Conservation (phyloP, 768 basidiomycete genomes). For the Crepidotus variabilis region DNA sequence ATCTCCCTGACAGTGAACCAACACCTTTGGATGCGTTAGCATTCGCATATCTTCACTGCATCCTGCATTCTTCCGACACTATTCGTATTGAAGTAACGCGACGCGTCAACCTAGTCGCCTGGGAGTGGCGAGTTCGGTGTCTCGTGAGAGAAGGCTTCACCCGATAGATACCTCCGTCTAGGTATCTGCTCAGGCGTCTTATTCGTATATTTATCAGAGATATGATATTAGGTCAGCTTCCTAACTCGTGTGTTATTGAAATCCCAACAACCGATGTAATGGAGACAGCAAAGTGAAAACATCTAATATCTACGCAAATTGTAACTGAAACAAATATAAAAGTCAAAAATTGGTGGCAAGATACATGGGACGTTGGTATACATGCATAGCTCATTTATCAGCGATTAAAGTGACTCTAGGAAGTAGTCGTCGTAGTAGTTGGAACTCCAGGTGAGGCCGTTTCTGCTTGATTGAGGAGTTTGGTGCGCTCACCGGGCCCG, state of each 20-base stretch:
- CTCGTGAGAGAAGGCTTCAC: constrained; percentile 53
- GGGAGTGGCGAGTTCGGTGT: constrained; percentile 69
- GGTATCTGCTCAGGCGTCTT: not conserved
- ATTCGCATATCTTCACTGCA: constrained; percentile 76
- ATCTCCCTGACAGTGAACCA: constrained; percentile 45
- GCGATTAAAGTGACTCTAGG: too few species aligned
- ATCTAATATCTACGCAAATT: too few species aligned
- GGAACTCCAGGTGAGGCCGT: not conserved
- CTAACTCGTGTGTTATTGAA: too few species aligned
- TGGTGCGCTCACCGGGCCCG: constrained; percentile 16
- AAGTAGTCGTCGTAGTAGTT: too few species aligned
- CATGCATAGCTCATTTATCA: too few species aligned
- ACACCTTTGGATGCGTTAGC: constrained; percentile 79
- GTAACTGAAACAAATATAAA: too few species aligned
- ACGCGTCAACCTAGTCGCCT: constrained; percentile 73
- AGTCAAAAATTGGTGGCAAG: too few species aligned
- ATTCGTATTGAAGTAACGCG: constrained; percentile 64
- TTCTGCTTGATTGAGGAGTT: constrained; percentile 15
- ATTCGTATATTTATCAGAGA: too few species aligned
- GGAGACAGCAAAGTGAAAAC: too few species aligned
- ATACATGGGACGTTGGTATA: too few species aligned
- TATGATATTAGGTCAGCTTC: too few species aligned
- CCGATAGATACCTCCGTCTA: constrained; percentile 3
- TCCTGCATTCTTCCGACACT: constrained; percentile 43
- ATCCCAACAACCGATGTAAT: too few species aligned